Base-by-base conservation (phyloP, 805 yeast species). In the Dipodascopsis uninucleata region DNA sequence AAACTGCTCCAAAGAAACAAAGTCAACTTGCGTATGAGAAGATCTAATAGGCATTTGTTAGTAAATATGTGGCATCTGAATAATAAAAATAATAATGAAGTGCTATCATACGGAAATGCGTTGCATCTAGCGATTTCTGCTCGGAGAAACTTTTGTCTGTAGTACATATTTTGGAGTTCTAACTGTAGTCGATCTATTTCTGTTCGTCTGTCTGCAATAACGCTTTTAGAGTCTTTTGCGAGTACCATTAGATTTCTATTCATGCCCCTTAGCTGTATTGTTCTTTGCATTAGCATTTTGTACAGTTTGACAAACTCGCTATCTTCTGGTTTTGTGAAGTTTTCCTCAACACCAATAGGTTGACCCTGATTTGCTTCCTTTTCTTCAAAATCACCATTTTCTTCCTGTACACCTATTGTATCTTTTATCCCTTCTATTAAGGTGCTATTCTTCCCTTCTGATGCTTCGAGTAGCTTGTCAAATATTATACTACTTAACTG, bases 161-260 rank as follows among this genome's bases (percentile, higher is more conserved):
- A 50, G 14, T 35, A 26, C 25, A 39, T 17, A 16, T 50, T 50
- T 17, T 50, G 49, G 21, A 46, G 38, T 36, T 47, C 52, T 14
- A 47, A 37, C 24, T 50, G 49, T 22, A 50, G 28, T 21, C 41
- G 17, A 29, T 50, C 55, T 9, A 42, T 39, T n/a, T 47, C 46
- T 7, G 25, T 32, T 31, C 44, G 20, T 9, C 28, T 28, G 17
- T 24, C 25, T 1, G 39, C 43, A 5, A 39, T 39, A 16, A 23
- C 28, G 6, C 28, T 29, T 18, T 29, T 28, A 2, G 49, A 28
- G 2, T 23, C 25, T 14, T 39, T 21, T 12, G 28, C 22, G 3
- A 42, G 35, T 6, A 37, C 24, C 23, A 35, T 41, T 21, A 33
- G 33, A 9, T 24, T n/a, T 23, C 53, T 33, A 21, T 41, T 48